Base-by-base conservation (phyloP, 108 stramenopile genomes). In the Conticribra guillardii region DNA sequence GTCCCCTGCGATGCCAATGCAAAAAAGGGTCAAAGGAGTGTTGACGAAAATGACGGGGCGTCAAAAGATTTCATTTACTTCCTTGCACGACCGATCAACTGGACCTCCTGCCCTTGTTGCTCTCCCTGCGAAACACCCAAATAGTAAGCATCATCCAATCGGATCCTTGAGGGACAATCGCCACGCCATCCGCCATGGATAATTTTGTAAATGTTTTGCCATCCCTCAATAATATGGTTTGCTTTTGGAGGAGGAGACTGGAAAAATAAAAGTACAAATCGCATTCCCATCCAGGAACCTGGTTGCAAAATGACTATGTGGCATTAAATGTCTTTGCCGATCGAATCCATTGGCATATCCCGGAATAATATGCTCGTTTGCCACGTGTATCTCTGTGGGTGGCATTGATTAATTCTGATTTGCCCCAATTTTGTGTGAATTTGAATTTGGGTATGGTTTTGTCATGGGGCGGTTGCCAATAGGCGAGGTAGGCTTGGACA, bases 221-320 rank as follows among this genome's bases (percentile, higher is more conserved):
- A 29, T 76, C 53, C 17, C 67, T 52, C 3, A 68, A 30, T 29
- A 67, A 59, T 11, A 75, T 59, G 1, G 60, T 75, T 44, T 75
- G 74, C 32, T 15, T n/a, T 23, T 37, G 59, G 37, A 41, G 8
- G 37, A 9, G 37, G n/a, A n/a, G n/a, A n/a, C n/a, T n/a, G n/a
- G n/a, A n/a, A n/a, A 67, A 48, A 33, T 62, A 75, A 52, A 67
- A 55, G 47, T 75, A 75, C 48, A 75, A 18, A 27, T 75, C 74
- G 34, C 59, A 61, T 32, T 75, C 74, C 74, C 74, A 75, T 8
- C 74, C 66, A 2, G 59, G 30, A 2, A 67, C 49, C 0, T 75
- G 66, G 7, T 49, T 24, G 14, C 32, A 30, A 28, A 54, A 75
- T 19, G n/a, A 22, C 2, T 67, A 49, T 29, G 46, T 46, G 0